phyloP scores from a whole-genome alignment of 2,329 filamentous ascomycete genomes.

The Nectriaceae sp. region DNA sequence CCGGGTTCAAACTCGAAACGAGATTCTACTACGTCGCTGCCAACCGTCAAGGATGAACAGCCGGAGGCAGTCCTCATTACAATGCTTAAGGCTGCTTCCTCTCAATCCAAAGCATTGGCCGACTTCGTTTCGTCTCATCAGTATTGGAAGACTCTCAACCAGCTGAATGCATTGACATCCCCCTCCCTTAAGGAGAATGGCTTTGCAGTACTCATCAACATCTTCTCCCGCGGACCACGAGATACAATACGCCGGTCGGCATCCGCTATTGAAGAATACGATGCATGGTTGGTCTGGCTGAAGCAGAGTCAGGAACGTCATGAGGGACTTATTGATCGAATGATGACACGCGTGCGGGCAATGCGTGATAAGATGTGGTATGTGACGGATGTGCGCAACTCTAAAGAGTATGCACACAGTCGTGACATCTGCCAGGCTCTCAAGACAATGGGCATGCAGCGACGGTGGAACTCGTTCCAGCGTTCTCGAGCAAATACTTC shows the following conservation, averaged over 20 bases:
- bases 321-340: constrained; percentile 71
- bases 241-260: constrained; percentile 70
- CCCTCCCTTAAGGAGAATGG: constrained; percentile 66
- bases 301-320: constrained; percentile 81
- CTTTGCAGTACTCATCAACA: constrained; percentile 70
- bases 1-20: constrained; percentile 9
- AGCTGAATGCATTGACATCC: constrained; percentile 65
- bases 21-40: constrained; percentile 7
- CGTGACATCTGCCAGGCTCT: constrained; percentile 83
- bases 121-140: constrained; percentile 84
- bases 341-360: constrained; percentile 72
- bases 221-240: constrained; percentile 71
- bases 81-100: constrained; percentile 76
- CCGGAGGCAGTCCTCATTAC: constrained; percentile 61
- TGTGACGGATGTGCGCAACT: constrained; percentile 89
- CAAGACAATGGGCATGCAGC: constrained; percentile 81
- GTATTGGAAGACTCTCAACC: constrained; percentile 81
- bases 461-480: constrained; percentile 55
- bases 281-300: constrained; percentile 80
- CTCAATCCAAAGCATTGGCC: constrained; percentile 74
- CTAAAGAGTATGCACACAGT: constrained; percentile 83
- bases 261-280: constrained; percentile 74
- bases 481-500: constrained; percentile 49
- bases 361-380: constrained; percentile 99
- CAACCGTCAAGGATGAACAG: constrained; percentile 35